A percentile compares a stretch with the other conserved stretches of the same genome.
These are phyloP conservation scores for Plenodomus tracheiphilus DNA, from an alignment of 2,329 filamentous ascomycete genomes.

Conservation along the genomic window DNA sequence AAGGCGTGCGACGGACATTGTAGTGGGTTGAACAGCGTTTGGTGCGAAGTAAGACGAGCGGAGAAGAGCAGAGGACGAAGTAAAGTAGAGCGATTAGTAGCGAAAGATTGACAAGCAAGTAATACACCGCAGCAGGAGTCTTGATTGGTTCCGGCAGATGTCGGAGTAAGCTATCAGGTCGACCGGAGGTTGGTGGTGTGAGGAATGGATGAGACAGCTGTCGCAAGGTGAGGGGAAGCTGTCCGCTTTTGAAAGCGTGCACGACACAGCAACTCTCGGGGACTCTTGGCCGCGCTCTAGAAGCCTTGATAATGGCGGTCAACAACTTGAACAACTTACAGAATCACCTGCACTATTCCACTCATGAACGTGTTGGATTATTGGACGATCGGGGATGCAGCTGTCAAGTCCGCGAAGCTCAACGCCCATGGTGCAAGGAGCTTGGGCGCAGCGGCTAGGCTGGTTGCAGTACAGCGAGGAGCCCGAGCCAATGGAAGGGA, in stretches of 20 bases:
- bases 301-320: conserved; percentile 10
- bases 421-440: conserved; percentile 4
- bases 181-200: background rate
- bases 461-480: background rate
- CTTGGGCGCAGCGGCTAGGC: conserved; percentile 7
- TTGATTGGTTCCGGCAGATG: background rate
- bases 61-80: conserved; percentile 1
- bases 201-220: conserved; percentile 3
- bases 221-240: conserved; percentile 18
- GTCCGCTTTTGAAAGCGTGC: conserved; percentile 8
- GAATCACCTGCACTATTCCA: background rate
- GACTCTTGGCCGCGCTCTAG: conserved; percentile 9
- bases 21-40: background rate
- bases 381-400: conserved; percentile 15
- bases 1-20: conserved; percentile 14
- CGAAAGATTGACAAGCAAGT: conserved; percentile 1
- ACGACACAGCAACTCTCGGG: conserved; percentile 2
- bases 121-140: background rate
- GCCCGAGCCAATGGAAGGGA: conserved; percentile 16
- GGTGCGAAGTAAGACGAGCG: background rate
- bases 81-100: background rate
- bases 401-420: conserved; percentile 11
- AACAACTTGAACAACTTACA: conserved; percentile 9
- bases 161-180: conserved; percentile 3
- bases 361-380: conserved; percentile 3